phyloP scores from a whole-genome alignment of 768 basidiomycete genomes.

The Rhodotorula kratochvilovae region DNA sequence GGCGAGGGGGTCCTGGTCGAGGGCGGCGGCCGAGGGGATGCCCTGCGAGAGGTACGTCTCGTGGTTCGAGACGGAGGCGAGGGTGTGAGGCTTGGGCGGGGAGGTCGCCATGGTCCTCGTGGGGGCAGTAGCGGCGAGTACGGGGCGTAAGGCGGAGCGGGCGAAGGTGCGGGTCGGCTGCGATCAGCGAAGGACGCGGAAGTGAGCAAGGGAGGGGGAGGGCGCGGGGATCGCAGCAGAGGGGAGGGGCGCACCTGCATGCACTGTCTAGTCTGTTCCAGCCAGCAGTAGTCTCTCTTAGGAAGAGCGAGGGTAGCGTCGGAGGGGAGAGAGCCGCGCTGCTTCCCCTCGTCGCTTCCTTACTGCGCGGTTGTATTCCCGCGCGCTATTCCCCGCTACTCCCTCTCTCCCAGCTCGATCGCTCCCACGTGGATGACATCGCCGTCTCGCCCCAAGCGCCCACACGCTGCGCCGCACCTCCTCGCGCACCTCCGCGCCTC shows the following conservation, averaged over 20 bases:
- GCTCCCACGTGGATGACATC: too few relatives aligned
- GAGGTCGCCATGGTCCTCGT: neutral
- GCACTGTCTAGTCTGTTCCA: neutral
- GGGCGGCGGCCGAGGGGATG: slow-evolving; percentile 28
- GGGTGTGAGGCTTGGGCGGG: neutral
- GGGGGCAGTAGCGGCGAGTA: neutral
- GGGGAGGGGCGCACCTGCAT: slow-evolving; percentile 1
- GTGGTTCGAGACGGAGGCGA: slow-evolving; percentile 26
- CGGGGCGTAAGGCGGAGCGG: neutral
- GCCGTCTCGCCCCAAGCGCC: too few relatives aligned
- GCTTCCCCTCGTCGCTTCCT: too few relatives aligned
- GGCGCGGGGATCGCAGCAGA: too few relatives aligned
- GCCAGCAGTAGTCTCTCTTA: too few relatives aligned
- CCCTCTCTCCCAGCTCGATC: too few relatives aligned
- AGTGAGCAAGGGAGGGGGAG: neutral
- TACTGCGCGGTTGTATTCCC: too few relatives aligned
- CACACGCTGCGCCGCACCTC: neutral
- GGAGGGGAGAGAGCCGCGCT: too few relatives aligned
- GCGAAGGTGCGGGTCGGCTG: too few relatives aligned
- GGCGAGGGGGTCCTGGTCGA: slow-evolving; percentile 65
- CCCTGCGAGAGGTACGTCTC: slow-evolving; percentile 35
- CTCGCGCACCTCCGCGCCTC: neutral
- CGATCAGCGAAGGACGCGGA: neutral
- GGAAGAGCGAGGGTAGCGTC: too few relatives aligned
- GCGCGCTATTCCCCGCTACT: too few relatives aligned